These are phyloP conservation scores for Nadsonia starkeyi-henricii DNA, from an alignment of 1,139 yeast species.

Conservation along the genomic window DNA sequence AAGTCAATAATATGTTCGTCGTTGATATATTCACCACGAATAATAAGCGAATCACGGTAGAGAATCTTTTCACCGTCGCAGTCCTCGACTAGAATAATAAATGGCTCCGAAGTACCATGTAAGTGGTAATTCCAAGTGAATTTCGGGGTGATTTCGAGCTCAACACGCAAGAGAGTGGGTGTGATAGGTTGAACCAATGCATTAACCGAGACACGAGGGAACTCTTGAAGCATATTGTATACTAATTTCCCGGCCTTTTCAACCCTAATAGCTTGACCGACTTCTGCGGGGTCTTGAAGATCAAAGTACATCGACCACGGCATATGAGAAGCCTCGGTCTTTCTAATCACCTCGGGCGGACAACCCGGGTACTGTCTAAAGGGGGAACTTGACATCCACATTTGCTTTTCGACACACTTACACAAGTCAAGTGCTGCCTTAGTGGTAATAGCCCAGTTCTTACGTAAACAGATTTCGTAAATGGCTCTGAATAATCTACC, in stretches of 20 bases:
- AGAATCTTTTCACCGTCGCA: conserved; percentile 69
- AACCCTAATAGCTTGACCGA: conserved; percentile 69
- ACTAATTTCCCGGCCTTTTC: conserved; percentile 53
- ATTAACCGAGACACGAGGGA: conserved; percentile 49
- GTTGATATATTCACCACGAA: conserved; percentile 35
- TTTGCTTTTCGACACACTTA: conserved; percentile 64
- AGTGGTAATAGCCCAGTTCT: conserved; percentile 60
- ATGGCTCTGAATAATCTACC: conserved; percentile 80
- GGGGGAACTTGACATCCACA: conserved; percentile 82
- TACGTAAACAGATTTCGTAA: conserved; percentile 58
- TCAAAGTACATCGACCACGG: conserved; percentile 75
- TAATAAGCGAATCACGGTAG: conserved; percentile 39
- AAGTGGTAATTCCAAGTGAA: conserved; percentile 62
- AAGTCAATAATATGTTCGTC: conserved; percentile 50
- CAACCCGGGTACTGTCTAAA: conserved; percentile 64
- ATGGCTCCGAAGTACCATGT: conserved; percentile 56
- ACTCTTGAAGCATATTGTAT: conserved; percentile 48
- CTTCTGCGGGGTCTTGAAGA: conserved; percentile 50
- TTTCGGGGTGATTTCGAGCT: conserved; percentile 50
- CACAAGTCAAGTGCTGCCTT: conserved; percentile 47
- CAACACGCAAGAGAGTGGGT: conserved; percentile 47
- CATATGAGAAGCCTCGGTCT: conserved; percentile 66
- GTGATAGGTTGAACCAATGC: conserved; percentile 69
- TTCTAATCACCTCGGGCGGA: conserved; percentile 54
- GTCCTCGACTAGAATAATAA: conserved; percentile 65